Evolutionary conservation across 2,329 filamentous ascomycete genomes (phyloP).

Genomic region (Colletotrichum costaricense): DNA sequence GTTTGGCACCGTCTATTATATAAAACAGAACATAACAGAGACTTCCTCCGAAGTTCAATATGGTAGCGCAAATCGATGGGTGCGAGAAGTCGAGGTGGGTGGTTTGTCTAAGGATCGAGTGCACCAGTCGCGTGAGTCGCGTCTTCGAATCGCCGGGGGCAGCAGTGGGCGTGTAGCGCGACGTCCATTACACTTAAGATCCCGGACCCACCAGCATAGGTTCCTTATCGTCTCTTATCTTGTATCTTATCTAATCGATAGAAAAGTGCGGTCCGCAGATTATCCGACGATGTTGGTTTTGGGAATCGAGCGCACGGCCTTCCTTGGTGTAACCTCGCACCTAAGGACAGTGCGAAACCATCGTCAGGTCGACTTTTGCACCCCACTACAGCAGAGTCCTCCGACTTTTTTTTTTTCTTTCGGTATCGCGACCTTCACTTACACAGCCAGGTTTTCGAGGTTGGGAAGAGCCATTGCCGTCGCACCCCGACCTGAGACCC

Average conservation of each 20-base stretch:
- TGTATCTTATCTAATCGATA: conserved; percentile 19
- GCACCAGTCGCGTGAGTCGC: conserved; percentile 29
- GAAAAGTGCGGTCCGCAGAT: not conserved
- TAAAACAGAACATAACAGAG: not conserved
- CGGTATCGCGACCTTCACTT: conserved; percentile 30
- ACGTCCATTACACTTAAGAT: conserved; percentile 27
- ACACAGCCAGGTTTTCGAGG: conserved; percentile 15
- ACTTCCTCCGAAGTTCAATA: not conserved
- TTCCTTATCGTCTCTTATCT: not conserved
- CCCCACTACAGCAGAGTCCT: conserved; percentile 29
- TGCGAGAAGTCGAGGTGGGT: conserved; percentile 12
- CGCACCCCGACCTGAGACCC: conserved; percentile 6
- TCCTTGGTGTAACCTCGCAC: no score
- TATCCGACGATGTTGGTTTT: not conserved
- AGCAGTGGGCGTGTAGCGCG: conserved; percentile 30
- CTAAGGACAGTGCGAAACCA: not conserved
- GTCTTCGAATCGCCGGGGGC: conserved; percentile 8
- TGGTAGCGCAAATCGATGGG: not conserved
- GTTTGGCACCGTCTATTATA: not conserved
- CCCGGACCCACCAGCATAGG: conserved; percentile 8
- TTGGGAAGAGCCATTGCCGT: conserved; percentile 27
- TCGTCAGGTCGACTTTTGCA: not conserved
- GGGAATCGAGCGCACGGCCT: conserved; percentile 1
- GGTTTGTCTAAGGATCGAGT: conserved; percentile 5
- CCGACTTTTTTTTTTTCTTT: conserved; percentile 35